Conservation (phyloP, 2,329 filamentous ascomycete genomes). For the Ophiostoma quercus region DNA sequence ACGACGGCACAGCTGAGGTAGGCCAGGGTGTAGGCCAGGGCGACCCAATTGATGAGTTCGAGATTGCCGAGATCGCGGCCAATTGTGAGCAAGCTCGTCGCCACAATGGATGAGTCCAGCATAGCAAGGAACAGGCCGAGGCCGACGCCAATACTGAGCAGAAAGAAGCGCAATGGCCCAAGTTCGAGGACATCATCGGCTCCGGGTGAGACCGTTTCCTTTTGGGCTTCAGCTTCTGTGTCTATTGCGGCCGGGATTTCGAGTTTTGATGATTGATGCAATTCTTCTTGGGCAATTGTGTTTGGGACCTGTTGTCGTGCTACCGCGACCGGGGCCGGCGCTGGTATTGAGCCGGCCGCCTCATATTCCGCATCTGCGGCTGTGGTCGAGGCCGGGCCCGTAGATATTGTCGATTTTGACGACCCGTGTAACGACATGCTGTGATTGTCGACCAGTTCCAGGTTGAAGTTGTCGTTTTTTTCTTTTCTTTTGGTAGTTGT, state of each 20-base stretch:
- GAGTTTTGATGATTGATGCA: neutral
- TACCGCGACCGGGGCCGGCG: neutral
- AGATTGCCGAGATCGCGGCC: conserved; percentile 46
- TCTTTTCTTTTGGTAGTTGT: neutral
- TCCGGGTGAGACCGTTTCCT: neutral
- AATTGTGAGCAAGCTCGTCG: conserved; percentile 54
- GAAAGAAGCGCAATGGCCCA: conserved; percentile 25
- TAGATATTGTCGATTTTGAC: neutral
- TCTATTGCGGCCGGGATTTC: neutral
- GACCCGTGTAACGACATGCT: neutral
- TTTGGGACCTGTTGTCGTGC: neutral
- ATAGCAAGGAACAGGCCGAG: conserved; percentile 54
- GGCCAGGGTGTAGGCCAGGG: conserved; percentile 51
- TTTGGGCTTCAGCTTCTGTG: neutral
- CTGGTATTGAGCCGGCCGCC: neutral
- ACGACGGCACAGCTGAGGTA: conserved; percentile 55
- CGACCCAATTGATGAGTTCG: conserved; percentile 48
- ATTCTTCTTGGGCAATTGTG: neutral
- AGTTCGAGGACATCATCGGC: neutral
- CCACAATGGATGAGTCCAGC: conserved; percentile 56
- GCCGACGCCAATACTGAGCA: conserved; percentile 34
- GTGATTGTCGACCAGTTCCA: neutral
- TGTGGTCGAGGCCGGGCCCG: neutral
- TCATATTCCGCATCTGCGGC: neutral
- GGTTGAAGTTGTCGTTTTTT: neutral